Conservation (phyloP, 179 eudicot species). For the Silene coronaria region DNA sequence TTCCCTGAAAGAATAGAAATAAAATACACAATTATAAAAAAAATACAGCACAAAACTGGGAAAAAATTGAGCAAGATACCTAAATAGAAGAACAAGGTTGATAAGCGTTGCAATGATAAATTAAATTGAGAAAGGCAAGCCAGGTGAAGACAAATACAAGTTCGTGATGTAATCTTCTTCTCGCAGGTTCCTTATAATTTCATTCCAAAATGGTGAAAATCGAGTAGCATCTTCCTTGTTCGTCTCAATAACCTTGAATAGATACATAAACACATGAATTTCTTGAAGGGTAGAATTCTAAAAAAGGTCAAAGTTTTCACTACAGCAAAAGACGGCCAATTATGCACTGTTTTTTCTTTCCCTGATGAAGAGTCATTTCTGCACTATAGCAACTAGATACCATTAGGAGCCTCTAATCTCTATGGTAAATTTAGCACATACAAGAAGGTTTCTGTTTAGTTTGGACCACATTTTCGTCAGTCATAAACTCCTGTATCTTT, state of each 20-base stretch:
- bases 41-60: not conserved
- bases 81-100: not conserved
- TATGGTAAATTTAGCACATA: not conserved
- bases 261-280: constrained; percentile 16
- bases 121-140: constrained; percentile 4
- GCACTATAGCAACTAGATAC: not conserved
- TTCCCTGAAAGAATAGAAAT: constrained; percentile 47
- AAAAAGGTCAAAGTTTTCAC: not conserved
- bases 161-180: constrained; percentile 83
- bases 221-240: constrained; percentile 73
- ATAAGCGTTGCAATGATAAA: not conserved
- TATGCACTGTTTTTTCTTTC: not conserved
- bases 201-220: constrained; percentile 98
- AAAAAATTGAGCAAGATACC: not conserved
- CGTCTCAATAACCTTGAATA: constrained; percentile 54
- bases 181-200: constrained; percentile 75
- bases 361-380: not conserved
- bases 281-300: not conserved
- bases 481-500: not conserved
- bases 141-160: constrained; percentile 43
- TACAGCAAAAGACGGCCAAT: not conserved
- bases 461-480: not conserved
- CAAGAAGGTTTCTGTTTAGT: not conserved
- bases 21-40: constrained; percentile 14
- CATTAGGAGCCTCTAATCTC: not conserved